phyloP scores from a whole-genome alignment of 768 basidiomycete species.

The Russula sp. region DNA sequence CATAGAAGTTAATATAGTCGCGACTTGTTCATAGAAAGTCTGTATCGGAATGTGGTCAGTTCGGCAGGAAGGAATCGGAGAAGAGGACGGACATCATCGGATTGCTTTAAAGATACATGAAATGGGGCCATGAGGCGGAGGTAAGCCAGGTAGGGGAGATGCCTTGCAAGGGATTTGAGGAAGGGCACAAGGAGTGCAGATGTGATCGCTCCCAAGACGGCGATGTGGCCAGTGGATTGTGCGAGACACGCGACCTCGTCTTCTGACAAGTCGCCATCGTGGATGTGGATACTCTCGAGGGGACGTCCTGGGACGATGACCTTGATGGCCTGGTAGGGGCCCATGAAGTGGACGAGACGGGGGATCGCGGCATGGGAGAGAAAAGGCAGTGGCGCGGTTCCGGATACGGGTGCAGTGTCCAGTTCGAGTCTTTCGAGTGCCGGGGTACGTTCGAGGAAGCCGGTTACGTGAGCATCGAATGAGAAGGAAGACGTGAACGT shows the following conservation, averaged over 20 bases:
- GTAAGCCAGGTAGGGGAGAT: constrained; percentile 60
- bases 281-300: constrained; percentile 59
- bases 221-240: constrained; percentile 48
- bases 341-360: constrained; percentile 56
- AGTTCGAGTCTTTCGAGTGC: constrained; percentile 58
- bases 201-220: constrained; percentile 58
- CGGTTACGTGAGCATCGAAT: constrained; percentile 54
- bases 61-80: not conserved
- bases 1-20: constrained; percentile 55
- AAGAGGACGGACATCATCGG: constrained; percentile 36
- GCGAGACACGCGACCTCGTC: constrained; percentile 54
- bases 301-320: constrained; percentile 64
- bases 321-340: constrained; percentile 54
- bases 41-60: constrained; percentile 34
- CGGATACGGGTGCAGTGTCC: constrained; percentile 37
- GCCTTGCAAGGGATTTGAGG: constrained; percentile 52
- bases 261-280: constrained; percentile 56
- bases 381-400: constrained; percentile 27
- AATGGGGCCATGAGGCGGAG: constrained; percentile 57
- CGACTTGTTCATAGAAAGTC: constrained; percentile 63
- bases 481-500: constrained; percentile 60
- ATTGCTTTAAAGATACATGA: constrained; percentile 36
- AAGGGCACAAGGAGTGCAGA: constrained; percentile 56
- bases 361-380: constrained; percentile 41
- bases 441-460: constrained; percentile 57